Conservation (phyloP, 306 rosid genomes). For the Geum urbanum region DNA sequence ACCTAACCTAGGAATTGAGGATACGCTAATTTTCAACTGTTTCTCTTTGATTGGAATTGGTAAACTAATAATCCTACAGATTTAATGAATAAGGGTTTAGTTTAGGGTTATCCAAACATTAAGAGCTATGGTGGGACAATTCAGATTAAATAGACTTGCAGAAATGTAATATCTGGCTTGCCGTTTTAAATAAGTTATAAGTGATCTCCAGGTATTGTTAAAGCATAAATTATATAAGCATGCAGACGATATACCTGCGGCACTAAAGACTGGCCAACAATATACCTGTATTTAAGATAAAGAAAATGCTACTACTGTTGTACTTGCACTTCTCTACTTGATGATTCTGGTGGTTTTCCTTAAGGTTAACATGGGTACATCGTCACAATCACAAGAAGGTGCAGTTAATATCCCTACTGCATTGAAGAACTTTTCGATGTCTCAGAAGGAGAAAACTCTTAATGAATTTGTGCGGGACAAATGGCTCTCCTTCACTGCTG, state of each 20-base stretch:
- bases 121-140: not conserved
- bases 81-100: not conserved
- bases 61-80: not conserved
- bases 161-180: not conserved
- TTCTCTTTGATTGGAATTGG: not conserved
- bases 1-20: not conserved
- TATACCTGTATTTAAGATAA: not conserved
- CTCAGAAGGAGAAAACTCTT: slow-evolving; percentile 71
- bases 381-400: slow-evolving; percentile 48
- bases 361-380: slow-evolving; percentile 46
- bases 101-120: not conserved
- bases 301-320: slow-evolving; percentile 1
- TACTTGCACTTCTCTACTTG: slow-evolving; percentile 18
- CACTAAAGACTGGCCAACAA: too few relatives aligned
- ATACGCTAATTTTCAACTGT: too few relatives aligned
- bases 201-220: not conserved
- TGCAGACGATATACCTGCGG: not conserved
- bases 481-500: slow-evolving; percentile 65
- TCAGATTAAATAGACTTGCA: not conserved
- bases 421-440: slow-evolving; percentile 48
- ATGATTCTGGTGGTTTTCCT: slow-evolving; percentile 28
- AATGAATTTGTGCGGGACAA: slow-evolving; percentile 61
- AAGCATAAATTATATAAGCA: not conserved
- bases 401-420: slow-evolving; percentile 46
- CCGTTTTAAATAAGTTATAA: not conserved